Evolutionary conservation across 805 yeast genomes (phyloP).

Genomic region (Vanderwaltozyma polyspora): DNA sequence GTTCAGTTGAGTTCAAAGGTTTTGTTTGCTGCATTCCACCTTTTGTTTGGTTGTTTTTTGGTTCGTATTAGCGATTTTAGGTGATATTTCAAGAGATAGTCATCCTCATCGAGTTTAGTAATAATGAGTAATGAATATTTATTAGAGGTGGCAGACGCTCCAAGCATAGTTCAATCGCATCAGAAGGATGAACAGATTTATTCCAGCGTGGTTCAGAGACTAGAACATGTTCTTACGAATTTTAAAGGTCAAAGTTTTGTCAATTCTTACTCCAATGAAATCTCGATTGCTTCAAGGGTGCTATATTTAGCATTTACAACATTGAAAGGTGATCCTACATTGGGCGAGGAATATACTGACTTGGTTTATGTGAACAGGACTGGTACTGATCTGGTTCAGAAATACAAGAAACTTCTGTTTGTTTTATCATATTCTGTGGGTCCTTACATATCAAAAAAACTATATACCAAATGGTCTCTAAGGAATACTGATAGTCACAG

Average conservation of each 20-base stretch:
- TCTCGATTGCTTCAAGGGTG: slow-evolving; percentile 45
- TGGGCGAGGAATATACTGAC: slow-evolving; percentile 94
- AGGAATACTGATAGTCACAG: too few relatives aligned
- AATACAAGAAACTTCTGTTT: slow-evolving; percentile 42
- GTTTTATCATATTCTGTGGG: slow-evolving; percentile 48
- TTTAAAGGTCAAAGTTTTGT: slow-evolving; percentile 53
- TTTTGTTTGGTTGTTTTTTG: too few relatives aligned
- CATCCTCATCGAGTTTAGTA: too few relatives aligned
- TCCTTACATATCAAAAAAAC: slow-evolving; percentile 41
- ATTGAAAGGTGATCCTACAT: slow-evolving; percentile 59
- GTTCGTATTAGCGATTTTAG: too few relatives aligned
- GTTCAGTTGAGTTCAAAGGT: too few relatives aligned
- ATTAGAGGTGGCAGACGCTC: slow-evolving; percentile 78
- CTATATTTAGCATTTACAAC: slow-evolving; percentile 70
- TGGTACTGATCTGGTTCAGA: slow-evolving; percentile 40
- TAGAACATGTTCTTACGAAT: slow-evolving; percentile 44
- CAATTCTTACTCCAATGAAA: slow-evolving; percentile 51
- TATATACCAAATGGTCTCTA: slow-evolving; percentile 1
- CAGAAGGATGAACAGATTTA: slow-evolving; percentile 80
- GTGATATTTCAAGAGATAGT: too few relatives aligned
- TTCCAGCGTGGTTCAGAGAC: slow-evolving; percentile 38
- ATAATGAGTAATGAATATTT: too few relatives aligned
- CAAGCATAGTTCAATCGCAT: slow-evolving; percentile 77
- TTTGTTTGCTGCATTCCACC: too few relatives aligned
- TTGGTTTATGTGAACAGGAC: slow-evolving; percentile 47